Base-by-base conservation (phyloP, 441 rosid genomes). In the Brassica hybrid region DNA sequence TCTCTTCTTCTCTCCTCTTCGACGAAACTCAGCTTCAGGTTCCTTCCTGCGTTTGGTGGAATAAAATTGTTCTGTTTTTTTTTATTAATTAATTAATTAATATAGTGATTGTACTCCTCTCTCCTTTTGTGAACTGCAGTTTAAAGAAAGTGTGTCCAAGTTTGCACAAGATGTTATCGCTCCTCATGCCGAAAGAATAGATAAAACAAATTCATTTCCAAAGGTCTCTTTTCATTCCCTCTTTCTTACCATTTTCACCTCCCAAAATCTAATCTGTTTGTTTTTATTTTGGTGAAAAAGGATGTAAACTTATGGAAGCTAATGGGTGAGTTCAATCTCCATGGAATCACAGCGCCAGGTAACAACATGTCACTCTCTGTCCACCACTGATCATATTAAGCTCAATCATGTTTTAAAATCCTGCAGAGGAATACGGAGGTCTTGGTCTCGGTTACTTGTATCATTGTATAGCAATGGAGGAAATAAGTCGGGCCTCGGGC, bases 11-110 rank as follows among this genome's bases (percentile, higher is more conserved):
- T 19, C 85, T 93, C 10, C 92, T 94, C 71, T 91, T 90, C 82
- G 97, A 94, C 68, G 98, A 93, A 34, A 94, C 97, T 71, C 97
- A 94, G 59, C 75, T 93, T 34, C 98, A 93, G 98, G 99, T 94
- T 48, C 36, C 19, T 2, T 56, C 5, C 12, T 32, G 23, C 67
- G 41, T 63, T 63, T 32, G 7, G 23, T 63, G 45, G 13, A 62
- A 7, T 17, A 50, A 50, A n/a, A 14, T n/a, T 50, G 17, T 50
- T 50, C 3, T n/a, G n/a, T n/a, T n/a, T n/a, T n/a, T n/a, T n/a
- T n/a, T n/a, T n/a, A n/a, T n/a, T n/a, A n/a, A n/a, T n/a, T n/a
- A n/a, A n/a, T n/a, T n/a, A n/a, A n/a, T n/a, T n/a, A n/a, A n/a
- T n/a, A n/a, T n/a, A n/a, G n/a, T n/a, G n/a, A n/a, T n/a, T n/a